phyloP scores from a whole-genome alignment of 352 stramenopile genomes.

The Pythium sukuiense region DNA sequence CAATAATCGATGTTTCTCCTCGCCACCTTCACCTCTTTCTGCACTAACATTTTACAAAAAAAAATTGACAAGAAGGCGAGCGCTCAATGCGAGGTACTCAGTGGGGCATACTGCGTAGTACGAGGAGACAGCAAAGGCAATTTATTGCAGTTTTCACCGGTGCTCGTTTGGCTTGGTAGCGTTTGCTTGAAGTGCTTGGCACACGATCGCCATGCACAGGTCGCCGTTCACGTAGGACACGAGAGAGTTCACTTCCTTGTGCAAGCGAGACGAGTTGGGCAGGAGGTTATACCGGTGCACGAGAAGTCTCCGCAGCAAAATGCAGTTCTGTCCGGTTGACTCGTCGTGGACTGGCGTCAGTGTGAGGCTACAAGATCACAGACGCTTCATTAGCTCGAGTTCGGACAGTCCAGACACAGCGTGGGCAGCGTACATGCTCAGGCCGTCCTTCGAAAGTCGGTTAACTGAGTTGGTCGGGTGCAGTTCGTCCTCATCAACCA shows the following conservation, averaged over 20 bases:
- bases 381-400: neutral
- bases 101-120: too few species aligned
- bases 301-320: conserved; percentile 49
- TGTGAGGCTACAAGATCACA: conserved; percentile 26
- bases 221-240: conserved; percentile 60
- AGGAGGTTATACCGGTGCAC: conserved; percentile 52
- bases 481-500: conserved; percentile 47
- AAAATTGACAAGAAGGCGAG: neutral
- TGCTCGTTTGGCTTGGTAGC: conserved; percentile 17
- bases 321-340: conserved; percentile 33
- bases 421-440: conserved; percentile 17
- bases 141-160: neutral
- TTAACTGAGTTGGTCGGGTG: conserved; percentile 34
- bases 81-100: too few species aligned
- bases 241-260: conserved; percentile 49
- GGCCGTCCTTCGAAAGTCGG: conserved; percentile 36
- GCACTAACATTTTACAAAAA: neutral
- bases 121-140: too few species aligned
- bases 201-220: conserved; percentile 57
- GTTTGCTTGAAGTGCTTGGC: conserved; percentile 38
- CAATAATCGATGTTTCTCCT: neutral
- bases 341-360: conserved; percentile 37
- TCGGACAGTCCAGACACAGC: too few species aligned
- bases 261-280: conserved; percentile 41
- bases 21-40: neutral